Base-by-base conservation (phyloP, 208 protist species). In the Crithidia thermophila region DNA sequence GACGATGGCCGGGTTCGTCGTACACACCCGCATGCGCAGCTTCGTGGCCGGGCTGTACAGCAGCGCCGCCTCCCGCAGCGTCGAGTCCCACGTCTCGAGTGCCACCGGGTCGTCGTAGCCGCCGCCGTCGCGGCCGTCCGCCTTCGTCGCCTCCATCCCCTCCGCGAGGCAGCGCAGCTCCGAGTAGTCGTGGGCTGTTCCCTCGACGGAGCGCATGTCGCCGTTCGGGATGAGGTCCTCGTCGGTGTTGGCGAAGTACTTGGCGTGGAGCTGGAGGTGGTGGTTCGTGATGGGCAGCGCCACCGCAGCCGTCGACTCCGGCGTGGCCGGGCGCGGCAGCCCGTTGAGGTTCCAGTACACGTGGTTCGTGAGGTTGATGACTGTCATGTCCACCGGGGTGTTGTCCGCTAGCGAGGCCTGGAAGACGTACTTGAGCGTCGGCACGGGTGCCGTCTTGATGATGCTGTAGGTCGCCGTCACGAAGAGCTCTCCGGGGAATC, bases 301-400 rank as follows among this genome's bases (percentile, higher is more conserved):
- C 21, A 87, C 60, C 16, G 72, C 36, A 8, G 69, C 50, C 14
- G 40, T 56, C 1, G 53, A 69, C 0, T 63, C 72, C 8, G 67
- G 57, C 20, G 37, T 42, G 18, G 47, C 30, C 13, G 73, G 65
- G 13, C 78, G 72, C 5, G 79, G 75, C 5, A 91, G 79, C 36
- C 83, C 87, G 75, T 93, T 93, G 39, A 94, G 74, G 60, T 94
- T 94, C 84, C 85, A 94, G 69, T 93, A 92, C 10, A 69, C 69
- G 67, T 92, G 87, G 67, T 91, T 93, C 11, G 82, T 80, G 21
- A 94, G 49, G 70, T 91, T 93, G 40, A 91, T 75, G 25, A 89
- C 79, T n/a, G 88, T 94, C 28, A 74, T 71, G 63, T 79, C 53
- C 18, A 79, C 86, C 30, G 87, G 81, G 8, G 82, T 88, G 46